Evolutionary conservation across 805 yeast species (phyloP), one percentile per base, ranked within the genome.

Genomic region (Komagataella pastoris): DNA sequence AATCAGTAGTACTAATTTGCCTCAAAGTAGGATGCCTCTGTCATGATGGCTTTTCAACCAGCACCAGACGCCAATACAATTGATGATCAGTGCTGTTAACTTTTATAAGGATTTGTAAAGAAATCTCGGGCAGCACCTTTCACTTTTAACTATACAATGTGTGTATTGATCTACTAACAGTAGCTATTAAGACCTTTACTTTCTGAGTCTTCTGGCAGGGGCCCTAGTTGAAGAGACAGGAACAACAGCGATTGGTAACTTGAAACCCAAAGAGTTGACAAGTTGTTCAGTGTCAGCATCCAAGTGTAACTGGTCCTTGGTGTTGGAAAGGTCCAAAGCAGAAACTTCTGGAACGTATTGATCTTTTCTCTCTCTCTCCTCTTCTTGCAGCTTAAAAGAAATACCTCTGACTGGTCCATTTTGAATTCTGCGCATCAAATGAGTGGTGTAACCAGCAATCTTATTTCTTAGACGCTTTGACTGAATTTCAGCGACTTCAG

Each of bases 391-490:
- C 79, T 95, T 95, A 96, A 93, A 93, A 68, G 99, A 93, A 67
- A 93, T 95, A 81, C 99, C 99, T 85, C 98, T 90, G 69, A 93
- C 99, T 81, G 99, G 99, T 74, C 99, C 99, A 84, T 91, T 93
- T 80, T 95, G 98, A 73, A 93, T 93, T 83, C 99, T 90, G 84
- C 88, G 93, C 99, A 93, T 95, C 77, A 93, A 85, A 79, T 93
- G 99, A 71, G 99, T 93, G 77, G 99, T 93, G 96, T 91, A 93
- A 76, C 99, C 99, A 74, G 99, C 99, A 70, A 93, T 95, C 88
- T 93, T 93, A 93, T 93, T 93, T 83, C 99, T 93, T 77, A 93
- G 86, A 80, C 99, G 88, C 86, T 93, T 93, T 70, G 99, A 88
- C 77, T 91, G 97, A 73, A 93, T 95, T 75, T 87, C 90, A 65